Evolutionary conservation across 768 basidiomycete genomes (phyloP).

Genomic region (Rhodotorula babjevae): DNA sequence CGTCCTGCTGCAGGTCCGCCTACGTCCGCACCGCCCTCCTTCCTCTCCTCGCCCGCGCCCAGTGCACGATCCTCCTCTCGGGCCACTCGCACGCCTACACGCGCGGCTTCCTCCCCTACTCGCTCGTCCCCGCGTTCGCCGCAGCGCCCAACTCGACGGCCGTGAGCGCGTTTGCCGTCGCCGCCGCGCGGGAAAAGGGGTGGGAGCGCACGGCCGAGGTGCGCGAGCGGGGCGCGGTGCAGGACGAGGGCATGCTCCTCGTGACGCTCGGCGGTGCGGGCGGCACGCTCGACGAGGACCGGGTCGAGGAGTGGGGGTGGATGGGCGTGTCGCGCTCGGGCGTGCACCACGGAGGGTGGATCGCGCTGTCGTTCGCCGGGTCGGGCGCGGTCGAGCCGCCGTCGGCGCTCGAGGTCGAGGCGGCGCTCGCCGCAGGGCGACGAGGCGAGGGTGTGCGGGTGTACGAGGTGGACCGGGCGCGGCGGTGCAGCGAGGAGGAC

Average conservation of each 20-base stretch:
- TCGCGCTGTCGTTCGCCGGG: constrained; percentile 1
- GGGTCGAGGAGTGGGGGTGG: constrained; percentile 35
- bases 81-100: constrained; percentile 39
- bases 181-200: background rate
- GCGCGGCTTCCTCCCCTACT: constrained; percentile 33
- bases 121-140: constrained; percentile 15
- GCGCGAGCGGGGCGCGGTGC: background rate
- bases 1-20: constrained; percentile 21
- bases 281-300: constrained; percentile 34
- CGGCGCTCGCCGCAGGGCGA: background rate
- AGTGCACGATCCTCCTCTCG: constrained; percentile 28
- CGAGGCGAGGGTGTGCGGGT: background rate
- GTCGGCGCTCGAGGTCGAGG: background rate
- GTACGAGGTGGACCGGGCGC: background rate
- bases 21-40: constrained; percentile 32
- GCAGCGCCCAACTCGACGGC: background rate
- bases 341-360: constrained; percentile 22
- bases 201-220: constrained; percentile 4
- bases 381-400: background rate
- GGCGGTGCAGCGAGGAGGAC: background rate
- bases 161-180: constrained; percentile 3
- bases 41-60: constrained; percentile 15
- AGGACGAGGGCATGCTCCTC: constrained; percentile 14
- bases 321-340: background rate
- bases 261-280: constrained; percentile 31